These are phyloP conservation scores for Papiliotrema nemorosa DNA, from an alignment of 1,284 basidiomycete genomes.

Conservation along the genomic window DNA sequence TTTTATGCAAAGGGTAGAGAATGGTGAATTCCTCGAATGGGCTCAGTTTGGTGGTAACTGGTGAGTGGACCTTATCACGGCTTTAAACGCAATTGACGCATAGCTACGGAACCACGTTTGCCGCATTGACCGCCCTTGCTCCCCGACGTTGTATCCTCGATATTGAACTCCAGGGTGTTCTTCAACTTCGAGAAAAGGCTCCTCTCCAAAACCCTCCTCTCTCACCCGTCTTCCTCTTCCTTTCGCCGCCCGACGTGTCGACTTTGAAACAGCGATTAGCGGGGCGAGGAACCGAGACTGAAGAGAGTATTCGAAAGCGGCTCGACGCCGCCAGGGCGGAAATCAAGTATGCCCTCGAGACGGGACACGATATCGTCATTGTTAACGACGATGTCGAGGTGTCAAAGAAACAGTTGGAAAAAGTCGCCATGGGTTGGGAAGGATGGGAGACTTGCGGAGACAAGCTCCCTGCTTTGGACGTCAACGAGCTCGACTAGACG, in stretches of 20 bases:
- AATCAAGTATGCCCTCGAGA: conserved; percentile 74
- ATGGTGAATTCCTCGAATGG: conserved; percentile 60
- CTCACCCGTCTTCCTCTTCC: conserved; percentile 86
- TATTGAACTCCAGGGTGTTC: conserved; percentile 95
- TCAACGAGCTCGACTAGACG: conserved; percentile 26
- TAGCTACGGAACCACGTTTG: conserved; percentile 79
- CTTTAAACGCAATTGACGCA: background rate
- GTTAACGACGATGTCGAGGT: conserved; percentile 87
- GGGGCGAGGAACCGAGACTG: conserved; percentile 80
- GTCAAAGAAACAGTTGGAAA: conserved; percentile 66
- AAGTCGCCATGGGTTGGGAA: conserved; percentile 64
- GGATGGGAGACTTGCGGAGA: conserved; percentile 44
- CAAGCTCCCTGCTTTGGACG: conserved; percentile 39
- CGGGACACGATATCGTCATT: conserved; percentile 74
- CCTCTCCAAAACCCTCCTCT: conserved; percentile 58
- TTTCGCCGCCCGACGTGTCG: conserved; percentile 78
- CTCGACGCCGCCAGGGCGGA: conserved; percentile 78
- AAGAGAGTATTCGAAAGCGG: conserved; percentile 68
- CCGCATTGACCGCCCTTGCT: conserved; percentile 57
- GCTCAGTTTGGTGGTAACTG: conserved; percentile 83
- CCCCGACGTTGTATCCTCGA: conserved; percentile 84
- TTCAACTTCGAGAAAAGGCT: conserved; percentile 71
- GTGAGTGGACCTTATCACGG: conserved; percentile 40
- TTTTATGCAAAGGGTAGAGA: conserved; percentile 54
- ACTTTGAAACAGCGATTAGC: conserved; percentile 66